Evolutionary conservation across 1,284 basidiomycete species (phyloP).

Genomic region (Ganoderma sinense): DNA sequence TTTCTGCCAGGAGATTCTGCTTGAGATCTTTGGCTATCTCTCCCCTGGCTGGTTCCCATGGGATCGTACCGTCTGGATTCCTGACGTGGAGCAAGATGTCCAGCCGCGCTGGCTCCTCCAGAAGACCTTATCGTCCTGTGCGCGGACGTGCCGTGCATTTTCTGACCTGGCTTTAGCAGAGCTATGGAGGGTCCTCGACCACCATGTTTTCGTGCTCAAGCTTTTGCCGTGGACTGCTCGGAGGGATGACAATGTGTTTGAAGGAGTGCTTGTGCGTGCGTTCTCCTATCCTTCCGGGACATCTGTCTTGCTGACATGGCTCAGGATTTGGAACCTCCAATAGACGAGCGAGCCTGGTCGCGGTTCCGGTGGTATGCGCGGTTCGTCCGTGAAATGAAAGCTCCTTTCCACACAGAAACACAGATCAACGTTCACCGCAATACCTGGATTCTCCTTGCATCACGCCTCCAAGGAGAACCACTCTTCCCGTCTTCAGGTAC

Average conservation of each 20-base stretch:
- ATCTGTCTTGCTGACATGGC: not conserved
- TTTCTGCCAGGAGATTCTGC: not conserved
- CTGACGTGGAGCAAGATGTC: not conserved
- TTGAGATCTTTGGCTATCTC: not conserved
- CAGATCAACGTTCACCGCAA: not conserved
- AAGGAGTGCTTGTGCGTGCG: not conserved
- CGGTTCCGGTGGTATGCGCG: not conserved
- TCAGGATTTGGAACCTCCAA: not conserved
- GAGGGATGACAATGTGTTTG: not conserved
- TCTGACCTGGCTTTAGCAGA: not conserved
- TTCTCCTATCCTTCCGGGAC: not conserved
- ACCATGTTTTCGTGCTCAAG: not conserved
- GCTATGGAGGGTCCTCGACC: not conserved
- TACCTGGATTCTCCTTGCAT: not conserved
- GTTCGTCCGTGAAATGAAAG: not conserved
- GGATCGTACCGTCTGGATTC: too few species aligned
- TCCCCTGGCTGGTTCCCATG: not conserved
- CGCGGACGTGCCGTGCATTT: not conserved
- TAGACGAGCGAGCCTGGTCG: not conserved
- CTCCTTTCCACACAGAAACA: too few species aligned
- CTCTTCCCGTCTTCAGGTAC: not conserved
- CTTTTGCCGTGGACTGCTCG: not conserved
- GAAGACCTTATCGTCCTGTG: not conserved
- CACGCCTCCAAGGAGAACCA: not conserved
- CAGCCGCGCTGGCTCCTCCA: not conserved